These are phyloP conservation scores for Bacterosira constricta DNA, from an alignment of 108 stramenopile genomes.

Conservation along the genomic window DNA sequence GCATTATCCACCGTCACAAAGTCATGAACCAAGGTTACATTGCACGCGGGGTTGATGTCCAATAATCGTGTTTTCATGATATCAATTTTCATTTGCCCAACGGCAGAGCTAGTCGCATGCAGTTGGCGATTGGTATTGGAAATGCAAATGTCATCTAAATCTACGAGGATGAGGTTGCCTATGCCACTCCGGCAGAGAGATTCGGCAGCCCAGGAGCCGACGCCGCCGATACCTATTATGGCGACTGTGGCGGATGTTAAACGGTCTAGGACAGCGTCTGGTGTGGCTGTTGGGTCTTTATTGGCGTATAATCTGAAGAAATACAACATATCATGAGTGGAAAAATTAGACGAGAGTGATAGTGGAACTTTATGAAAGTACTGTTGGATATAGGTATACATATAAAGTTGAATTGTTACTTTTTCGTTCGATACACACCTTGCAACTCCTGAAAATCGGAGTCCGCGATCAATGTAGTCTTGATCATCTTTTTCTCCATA, in stretches of 20 bases:
- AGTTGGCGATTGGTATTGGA: constrained; percentile 87
- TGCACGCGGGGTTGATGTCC: constrained; percentile 76
- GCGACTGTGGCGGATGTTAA: constrained; percentile 61
- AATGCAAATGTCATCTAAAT: constrained; percentile 86
- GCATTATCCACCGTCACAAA: constrained; percentile 76
- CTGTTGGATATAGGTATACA: too few species aligned
- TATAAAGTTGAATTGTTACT: not conserved
- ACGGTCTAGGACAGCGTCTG: constrained; percentile 37
- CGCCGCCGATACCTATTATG: constrained; percentile 82
- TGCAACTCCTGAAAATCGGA: constrained; percentile 23
- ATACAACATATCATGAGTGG: not conserved
- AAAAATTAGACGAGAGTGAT: not conserved
- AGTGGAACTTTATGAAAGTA: too few species aligned
- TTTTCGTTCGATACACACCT: constrained; percentile 1
- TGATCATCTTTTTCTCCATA: not conserved
- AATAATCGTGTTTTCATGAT: constrained; percentile 63
- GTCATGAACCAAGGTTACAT: constrained; percentile 70
- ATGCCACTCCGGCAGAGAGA: constrained; percentile 83
- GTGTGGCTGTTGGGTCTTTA: not conserved
- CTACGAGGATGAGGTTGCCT: constrained; percentile 72
- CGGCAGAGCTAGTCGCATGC: constrained; percentile 62
- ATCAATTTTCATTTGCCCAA: constrained; percentile 82
- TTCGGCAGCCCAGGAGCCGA: constrained; percentile 88
- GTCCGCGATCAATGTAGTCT: not conserved
- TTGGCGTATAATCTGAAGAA: constrained; percentile 9